Conservation (phyloP, 805 yeast species). For the Candida yuanshanica region DNA sequence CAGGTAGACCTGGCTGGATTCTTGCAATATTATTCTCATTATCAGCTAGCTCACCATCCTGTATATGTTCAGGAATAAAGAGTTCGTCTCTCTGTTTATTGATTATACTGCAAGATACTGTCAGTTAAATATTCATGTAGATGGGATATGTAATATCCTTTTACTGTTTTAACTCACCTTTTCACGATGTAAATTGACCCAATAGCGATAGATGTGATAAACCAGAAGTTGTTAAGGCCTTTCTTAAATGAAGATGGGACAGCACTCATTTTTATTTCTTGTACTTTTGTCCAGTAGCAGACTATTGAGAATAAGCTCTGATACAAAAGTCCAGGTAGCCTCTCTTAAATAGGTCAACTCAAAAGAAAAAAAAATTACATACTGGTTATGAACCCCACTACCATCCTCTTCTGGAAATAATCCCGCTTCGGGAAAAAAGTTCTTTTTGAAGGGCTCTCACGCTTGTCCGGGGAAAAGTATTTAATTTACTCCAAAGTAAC, state of each 20-base stretch:
- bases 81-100: conserved; percentile 30
- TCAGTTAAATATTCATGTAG: no score
- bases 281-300: no score
- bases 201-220: conserved; percentile 23
- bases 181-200: conserved; percentile 25
- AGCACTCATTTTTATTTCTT: conserved; percentile 3
- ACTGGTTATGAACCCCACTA: background rate
- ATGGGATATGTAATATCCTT: conserved; percentile 10
- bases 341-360: background rate
- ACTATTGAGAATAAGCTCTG: no score
- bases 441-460: no score
- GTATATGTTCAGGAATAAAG: conserved; percentile 28
- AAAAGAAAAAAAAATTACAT: background rate
- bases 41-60: conserved; percentile 14
- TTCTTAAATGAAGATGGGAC: conserved; percentile 11
- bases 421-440: no score
- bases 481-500: background rate
- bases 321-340: no score
- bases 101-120: conserved; percentile 23
- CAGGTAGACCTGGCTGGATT: conserved; percentile 53
- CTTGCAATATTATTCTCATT: conserved; percentile 22
- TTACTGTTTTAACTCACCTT: conserved; percentile 16
- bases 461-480: background rate
- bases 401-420: no score
- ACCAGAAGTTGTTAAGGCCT: conserved; percentile 18